Evolutionary conservation across 345 rosid species (phyloP).

Genomic region (Bretschneidera sinensis): DNA sequence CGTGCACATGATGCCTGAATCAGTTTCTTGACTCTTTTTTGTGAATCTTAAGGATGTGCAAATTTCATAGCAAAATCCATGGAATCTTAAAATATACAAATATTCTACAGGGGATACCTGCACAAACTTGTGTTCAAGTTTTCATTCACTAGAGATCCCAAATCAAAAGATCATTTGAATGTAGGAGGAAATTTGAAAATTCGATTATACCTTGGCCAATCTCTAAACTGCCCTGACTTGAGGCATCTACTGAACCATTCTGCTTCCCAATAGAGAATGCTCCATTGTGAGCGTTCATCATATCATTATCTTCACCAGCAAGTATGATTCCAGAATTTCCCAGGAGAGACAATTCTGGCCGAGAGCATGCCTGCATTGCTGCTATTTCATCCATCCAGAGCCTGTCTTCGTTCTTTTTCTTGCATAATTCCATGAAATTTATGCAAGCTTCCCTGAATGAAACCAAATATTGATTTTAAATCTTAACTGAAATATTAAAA

Average conservation of each 20-base stretch:
- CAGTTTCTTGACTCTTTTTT: too few relatives aligned
- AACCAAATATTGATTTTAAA: conserved; percentile 5
- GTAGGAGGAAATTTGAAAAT: neutral
- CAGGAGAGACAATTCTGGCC: conserved; percentile 66
- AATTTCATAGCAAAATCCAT: too few relatives aligned
- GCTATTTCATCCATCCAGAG: conserved; percentile 93
- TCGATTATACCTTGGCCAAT: conserved; percentile 49
- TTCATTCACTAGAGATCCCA: neutral
- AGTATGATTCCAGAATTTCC: conserved; percentile 78
- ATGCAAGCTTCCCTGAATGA: conserved; percentile 80
- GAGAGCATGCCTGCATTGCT: conserved; percentile 78
- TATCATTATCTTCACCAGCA: conserved; percentile 64
- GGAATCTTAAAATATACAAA: too few relatives aligned
- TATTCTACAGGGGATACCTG: too few relatives aligned
- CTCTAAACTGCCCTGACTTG: conserved; percentile 52
- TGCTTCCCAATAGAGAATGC: conserved; percentile 25
- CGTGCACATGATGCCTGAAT: too few relatives aligned
- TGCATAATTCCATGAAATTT: conserved; percentile 83
- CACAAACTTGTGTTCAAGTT: too few relatives aligned
- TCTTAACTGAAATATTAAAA: neutral
- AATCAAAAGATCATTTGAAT: conserved; percentile 12
- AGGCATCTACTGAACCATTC: conserved; percentile 44
- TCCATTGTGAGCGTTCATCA: conserved; percentile 23
- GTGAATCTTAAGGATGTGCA: too few relatives aligned
- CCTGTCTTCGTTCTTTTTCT: conserved; percentile 90